A percentile compares a stretch with the other conserved stretches of the same genome.
phyloP scores from a whole-genome alignment of 1,139 yeast genomes.

The Scheffersomyces illinoinensis region DNA sequence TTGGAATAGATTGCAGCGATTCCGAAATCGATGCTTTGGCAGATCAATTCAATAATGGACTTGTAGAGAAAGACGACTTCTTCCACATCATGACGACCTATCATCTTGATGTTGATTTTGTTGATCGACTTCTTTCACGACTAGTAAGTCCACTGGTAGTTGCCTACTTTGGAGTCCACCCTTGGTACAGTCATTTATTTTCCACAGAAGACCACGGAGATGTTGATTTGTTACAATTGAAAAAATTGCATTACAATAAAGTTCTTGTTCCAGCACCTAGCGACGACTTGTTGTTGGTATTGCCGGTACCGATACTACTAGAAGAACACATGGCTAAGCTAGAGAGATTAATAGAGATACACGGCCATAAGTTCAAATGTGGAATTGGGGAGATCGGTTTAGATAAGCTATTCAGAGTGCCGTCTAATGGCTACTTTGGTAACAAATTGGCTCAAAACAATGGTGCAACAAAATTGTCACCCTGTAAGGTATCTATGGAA shows the following conservation, averaged over 20 bases:
- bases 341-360: constrained; percentile 17
- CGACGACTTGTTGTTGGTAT: constrained; percentile 39
- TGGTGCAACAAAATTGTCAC: constrained; percentile 30
- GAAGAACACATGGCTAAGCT: constrained; percentile 35
- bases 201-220: constrained; percentile 21
- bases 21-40: constrained; percentile 6
- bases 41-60: constrained; percentile 4
- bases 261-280: constrained; percentile 50
- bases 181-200: constrained; percentile 81
- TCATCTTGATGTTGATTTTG: constrained; percentile 44
- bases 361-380: constrained; percentile 17
- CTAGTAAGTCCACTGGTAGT: constrained; percentile 30
- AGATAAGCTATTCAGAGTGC: constrained; percentile 74
- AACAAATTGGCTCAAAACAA: constrained; percentile 7
- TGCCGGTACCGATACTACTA: constrained; percentile 66
- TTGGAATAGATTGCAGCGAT: constrained; percentile 9
- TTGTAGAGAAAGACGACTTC: constrained; percentile 6
- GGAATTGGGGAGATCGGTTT: constrained; percentile 90
- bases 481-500: constrained; percentile 51
- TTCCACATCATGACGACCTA: constrained; percentile 56
- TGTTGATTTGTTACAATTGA: constrained; percentile 14
- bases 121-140: constrained; percentile 30
- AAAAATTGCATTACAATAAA: constrained; percentile 52
- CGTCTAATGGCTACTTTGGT: constrained; percentile 58
- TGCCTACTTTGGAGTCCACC: constrained; percentile 84